Percentiles rank a stretch among this genome's conserved stretches.
Conservation (phyloP, 202 grass and related monocot genomes). For the Elaeis oleifera region DNA sequence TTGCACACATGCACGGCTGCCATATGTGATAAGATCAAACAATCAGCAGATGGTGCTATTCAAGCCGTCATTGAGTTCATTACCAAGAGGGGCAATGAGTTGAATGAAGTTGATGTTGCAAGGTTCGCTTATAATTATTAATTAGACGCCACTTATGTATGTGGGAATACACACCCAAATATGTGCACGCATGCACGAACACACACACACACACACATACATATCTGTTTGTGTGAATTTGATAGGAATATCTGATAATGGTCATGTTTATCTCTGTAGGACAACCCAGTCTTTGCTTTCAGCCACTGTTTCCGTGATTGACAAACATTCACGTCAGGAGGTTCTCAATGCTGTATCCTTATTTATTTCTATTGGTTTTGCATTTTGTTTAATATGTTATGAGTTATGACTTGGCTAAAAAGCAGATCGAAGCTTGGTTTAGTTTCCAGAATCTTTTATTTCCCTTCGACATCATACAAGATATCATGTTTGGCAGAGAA, state of each 20-base stretch:
- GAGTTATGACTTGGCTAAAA: slow-evolving; percentile 1
- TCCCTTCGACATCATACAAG: slow-evolving; percentile 34
- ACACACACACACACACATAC: too few relatives aligned
- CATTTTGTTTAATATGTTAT: neutral
- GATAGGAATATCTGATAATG: slow-evolving; percentile 17
- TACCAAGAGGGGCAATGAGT: slow-evolving; percentile 78
- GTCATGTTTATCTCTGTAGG: slow-evolving; percentile 40
- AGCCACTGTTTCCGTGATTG: slow-evolving; percentile 58
- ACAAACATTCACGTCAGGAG: slow-evolving; percentile 78
- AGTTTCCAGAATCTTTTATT: slow-evolving; percentile 9
- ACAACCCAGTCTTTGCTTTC: slow-evolving; percentile 82
- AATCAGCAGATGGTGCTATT: slow-evolving; percentile 94
- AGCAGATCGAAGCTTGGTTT: neutral
- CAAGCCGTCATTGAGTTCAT: slow-evolving; percentile 87
- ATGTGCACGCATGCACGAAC: too few relatives aligned
- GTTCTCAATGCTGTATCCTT: slow-evolving; percentile 89
- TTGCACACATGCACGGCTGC: slow-evolving; percentile 74
- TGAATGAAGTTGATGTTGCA: slow-evolving; percentile 69
- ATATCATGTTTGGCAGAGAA: slow-evolving; percentile 98
- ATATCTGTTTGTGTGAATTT: too few relatives aligned
- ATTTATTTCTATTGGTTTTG: neutral
- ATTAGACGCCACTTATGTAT: too few relatives aligned
- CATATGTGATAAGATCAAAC: slow-evolving; percentile 86
- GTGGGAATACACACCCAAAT: too few relatives aligned
- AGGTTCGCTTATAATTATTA: slow-evolving; percentile 35